Conservation (phyloP, 352 stramenopile genomes). For the Phytophthora pinifolia region DNA sequence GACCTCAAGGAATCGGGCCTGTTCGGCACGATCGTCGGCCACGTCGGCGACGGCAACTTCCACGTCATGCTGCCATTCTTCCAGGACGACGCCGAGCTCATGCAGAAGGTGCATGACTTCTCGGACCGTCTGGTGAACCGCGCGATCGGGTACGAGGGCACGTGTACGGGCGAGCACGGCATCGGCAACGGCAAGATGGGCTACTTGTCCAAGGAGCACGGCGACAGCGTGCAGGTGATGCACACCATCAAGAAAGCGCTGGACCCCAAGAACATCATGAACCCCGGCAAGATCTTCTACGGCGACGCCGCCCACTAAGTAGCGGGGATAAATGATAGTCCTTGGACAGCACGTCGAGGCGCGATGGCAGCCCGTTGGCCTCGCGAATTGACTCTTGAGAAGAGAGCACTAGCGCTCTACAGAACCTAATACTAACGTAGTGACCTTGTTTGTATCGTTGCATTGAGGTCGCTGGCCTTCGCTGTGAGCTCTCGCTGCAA, state of each 20-base stretch:
- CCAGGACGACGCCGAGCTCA: conserved; percentile 80
- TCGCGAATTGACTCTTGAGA: conserved; percentile 7
- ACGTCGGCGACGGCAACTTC: conserved; percentile 97
- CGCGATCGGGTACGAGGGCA: conserved; percentile 92
- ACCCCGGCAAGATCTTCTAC: conserved; percentile 97
- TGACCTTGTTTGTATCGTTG: neutral
- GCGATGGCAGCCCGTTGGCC: neutral
- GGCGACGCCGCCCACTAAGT: conserved; percentile 31
- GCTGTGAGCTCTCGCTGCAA: too few relatives aligned
- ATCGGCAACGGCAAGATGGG: conserved; percentile 95
- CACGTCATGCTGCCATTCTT: conserved; percentile 96
- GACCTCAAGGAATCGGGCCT: conserved; percentile 90
- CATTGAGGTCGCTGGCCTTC: too few relatives aligned
- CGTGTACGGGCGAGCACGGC: conserved; percentile 98
- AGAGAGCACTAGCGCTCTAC: conserved; percentile 15
- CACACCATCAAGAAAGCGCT: conserved; percentile 92
- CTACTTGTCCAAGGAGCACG: conserved; percentile 92
- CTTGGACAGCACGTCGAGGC: neutral
- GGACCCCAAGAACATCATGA: conserved; percentile 96
- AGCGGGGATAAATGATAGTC: conserved; percentile 10
- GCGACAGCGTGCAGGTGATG: conserved; percentile 93
- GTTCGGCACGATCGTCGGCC: conserved; percentile 92
- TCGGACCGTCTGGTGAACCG: conserved; percentile 81
- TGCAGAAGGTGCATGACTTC: conserved; percentile 87
- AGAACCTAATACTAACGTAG: conserved; percentile 21